Percentiles rank a stretch among this genome's conserved stretches.
These are phyloP conservation scores for Saturnispora ahearnii DNA, from an alignment of 805 yeast genomes.

Conservation along the genomic window DNA sequence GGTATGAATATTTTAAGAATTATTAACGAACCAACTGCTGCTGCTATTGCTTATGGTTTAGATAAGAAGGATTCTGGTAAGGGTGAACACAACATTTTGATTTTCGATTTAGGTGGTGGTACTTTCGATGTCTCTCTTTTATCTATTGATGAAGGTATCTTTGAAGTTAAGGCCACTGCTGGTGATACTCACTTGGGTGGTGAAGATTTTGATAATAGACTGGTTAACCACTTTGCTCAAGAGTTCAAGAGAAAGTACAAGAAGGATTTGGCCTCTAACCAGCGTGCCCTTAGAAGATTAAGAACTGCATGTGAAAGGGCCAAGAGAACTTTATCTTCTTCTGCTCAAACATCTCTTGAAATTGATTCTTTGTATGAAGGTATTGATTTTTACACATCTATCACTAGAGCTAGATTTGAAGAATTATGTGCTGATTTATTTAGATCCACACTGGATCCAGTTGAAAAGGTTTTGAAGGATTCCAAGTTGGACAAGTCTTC, in stretches of 20 bases:
- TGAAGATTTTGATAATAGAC: constrained; percentile 96
- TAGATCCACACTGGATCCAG: constrained; percentile 92
- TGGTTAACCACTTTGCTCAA: constrained; percentile 85
- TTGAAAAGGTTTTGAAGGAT: constrained; percentile 88
- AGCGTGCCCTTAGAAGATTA: constrained; percentile 95
- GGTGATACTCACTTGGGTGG: constrained; percentile 95
- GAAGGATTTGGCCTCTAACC: constrained; percentile 86
- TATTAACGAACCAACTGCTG: constrained; percentile 96
- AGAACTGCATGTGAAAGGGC: constrained; percentile 99
- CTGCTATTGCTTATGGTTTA: constrained; percentile 94
- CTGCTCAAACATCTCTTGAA: constrained; percentile 92
- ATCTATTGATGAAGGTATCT: constrained; percentile 91
- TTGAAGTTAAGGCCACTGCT: constrained; percentile 91
- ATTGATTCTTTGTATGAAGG: constrained; percentile 95
- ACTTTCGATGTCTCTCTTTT: constrained; percentile 92
- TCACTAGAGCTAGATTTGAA: constrained; percentile 97
- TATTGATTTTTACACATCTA: constrained; percentile 90
- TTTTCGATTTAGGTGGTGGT: constrained; percentile 97
- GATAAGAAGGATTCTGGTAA: constrained; percentile 71
- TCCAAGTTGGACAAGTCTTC: constrained; percentile 83
- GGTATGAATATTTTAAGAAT: constrained; percentile 92
- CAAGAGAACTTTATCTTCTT: constrained; percentile 94
- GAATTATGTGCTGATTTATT: constrained; percentile 90
- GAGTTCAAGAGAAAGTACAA: constrained; percentile 98
- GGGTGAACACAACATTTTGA: constrained; percentile 71